phyloP scores from a whole-genome alignment of 2,329 filamentous ascomycete genomes.

The Chalaropsis thielavioides region DNA sequence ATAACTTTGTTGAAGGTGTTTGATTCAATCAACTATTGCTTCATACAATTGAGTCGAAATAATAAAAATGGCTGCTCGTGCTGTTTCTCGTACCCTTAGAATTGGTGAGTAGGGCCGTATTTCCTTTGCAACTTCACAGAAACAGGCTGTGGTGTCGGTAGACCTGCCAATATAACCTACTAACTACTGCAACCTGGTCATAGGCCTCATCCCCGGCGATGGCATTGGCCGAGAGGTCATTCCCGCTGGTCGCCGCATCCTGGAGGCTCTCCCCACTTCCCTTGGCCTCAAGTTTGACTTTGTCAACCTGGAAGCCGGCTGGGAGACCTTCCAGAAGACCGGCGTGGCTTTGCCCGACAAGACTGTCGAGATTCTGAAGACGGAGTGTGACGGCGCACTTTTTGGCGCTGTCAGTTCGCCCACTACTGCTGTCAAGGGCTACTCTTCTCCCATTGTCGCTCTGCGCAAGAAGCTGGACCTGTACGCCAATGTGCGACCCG shows the following conservation, averaged over 20 bases:
- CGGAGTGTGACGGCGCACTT: constrained; percentile 86
- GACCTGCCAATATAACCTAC: background rate
- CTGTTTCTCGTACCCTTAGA: constrained; percentile 33
- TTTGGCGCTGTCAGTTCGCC: constrained; percentile 91
- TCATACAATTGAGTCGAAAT: background rate
- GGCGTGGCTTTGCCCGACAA: constrained; percentile 77
- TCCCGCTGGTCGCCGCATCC: constrained; percentile 75
- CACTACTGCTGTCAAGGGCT: constrained; percentile 77
- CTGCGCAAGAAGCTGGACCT: constrained; percentile 89
- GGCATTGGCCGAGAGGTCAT: constrained; percentile 98
- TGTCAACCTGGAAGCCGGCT: constrained; percentile 82
- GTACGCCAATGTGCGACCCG: constrained; percentile 93
- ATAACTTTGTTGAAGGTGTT: background rate
- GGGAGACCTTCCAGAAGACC: constrained; percentile 81
- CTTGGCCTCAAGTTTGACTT: constrained; percentile 88
- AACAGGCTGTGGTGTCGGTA: background rate
- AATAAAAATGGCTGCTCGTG: constrained; percentile 44
- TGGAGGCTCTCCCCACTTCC: constrained; percentile 87
- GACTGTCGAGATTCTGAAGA: constrained; percentile 77
- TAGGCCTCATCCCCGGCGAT: constrained; percentile 92
- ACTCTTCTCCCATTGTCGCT: constrained; percentile 91
- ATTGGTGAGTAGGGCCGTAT: constrained; percentile 41
- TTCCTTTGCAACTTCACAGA: background rate
- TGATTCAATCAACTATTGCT: background rate
- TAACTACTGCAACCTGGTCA: background rate